Evolutionary conservation across 2,329 filamentous ascomycete genomes (phyloP), one percentile per base, ranked within the genome.

Genomic region (Chrysoporthe austroafricana): DNA sequence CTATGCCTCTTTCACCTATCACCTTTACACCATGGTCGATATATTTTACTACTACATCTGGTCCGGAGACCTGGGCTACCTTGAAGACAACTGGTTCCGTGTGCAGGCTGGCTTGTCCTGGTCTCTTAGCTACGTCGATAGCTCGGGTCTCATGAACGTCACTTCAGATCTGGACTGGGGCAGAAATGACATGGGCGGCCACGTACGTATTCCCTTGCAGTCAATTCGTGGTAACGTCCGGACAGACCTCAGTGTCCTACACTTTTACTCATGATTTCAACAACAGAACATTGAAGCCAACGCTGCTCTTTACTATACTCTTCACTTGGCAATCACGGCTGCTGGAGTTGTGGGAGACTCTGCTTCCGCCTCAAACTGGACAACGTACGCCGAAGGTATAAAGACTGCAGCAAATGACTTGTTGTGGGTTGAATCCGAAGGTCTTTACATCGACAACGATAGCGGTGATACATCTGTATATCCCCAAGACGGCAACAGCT

Each of bases 41-140:
- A 84, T 83, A 3, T 85, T 85, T 73, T 85, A 87, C 64, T 88
- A 88, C 70, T 79, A 86, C 52, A 77, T 88, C 1, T 88, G 82
- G 71, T 84, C 84, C 1, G 83, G 83, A 32, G 84, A 88, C 64
- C 76, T 80, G 5, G 74, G 72, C 0, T 88, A 85, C 62, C 72
- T 88, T 7, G 69, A 72, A 5, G 63, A 72, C 4, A 82, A 82
- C 42, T 88, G 85, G 85, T 70, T 75, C 0, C 78, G 77, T 2
- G 87, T 88, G 70, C 72, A 79, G 6, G 72, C 74, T 7, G 85
- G 82, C 0, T 82, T 88, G 78, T 62, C 78, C 3, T 76, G 81
- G 21, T 78, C 63, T 69, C 74, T 66, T 68, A 76, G 57, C 62
- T 77, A 73, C 69, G 77, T 75, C 62, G 77, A 77, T 67, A 73